These are phyloP conservation scores for Puccinia hordei DNA, from an alignment of 1,284 basidiomycete genomes.

Conservation along the genomic window DNA sequence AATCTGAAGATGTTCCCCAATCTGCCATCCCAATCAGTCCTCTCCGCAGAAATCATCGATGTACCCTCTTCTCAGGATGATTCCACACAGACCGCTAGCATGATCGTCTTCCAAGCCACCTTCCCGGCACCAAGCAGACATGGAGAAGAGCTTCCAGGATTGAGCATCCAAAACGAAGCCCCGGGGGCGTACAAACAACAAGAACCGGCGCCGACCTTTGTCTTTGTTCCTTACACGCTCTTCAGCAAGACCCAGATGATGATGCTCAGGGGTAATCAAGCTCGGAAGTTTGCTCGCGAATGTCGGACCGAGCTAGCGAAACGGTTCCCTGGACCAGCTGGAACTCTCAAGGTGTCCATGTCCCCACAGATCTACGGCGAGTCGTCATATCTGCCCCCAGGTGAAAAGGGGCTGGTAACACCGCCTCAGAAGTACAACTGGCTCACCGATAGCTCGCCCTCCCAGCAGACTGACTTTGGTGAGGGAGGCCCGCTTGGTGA, in stretches of 20 bases:
- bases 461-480: constrained; percentile 3
- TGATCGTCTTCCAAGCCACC: constrained; percentile 63
- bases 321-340: constrained; percentile 57
- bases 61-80: constrained; percentile 61
- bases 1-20: constrained; percentile 62
- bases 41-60: constrained; percentile 63
- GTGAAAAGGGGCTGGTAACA: constrained; percentile 1
- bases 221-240: constrained; percentile 63
- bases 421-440: constrained; percentile 10
- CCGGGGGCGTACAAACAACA: constrained; percentile 58
- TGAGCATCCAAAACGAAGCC: constrained; percentile 55
- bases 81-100: constrained; percentile 57
- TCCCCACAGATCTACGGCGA: constrained; percentile 11
- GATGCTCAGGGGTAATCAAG: constrained; percentile 61
- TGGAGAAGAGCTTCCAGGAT: constrained; percentile 58
- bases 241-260: constrained; percentile 63
- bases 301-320: constrained; percentile 60
- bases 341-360: not conserved
- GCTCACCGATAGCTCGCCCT: not conserved
- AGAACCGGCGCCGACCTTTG: constrained; percentile 62
- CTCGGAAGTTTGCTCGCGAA: constrained; percentile 60
- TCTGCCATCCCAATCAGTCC: constrained; percentile 60
- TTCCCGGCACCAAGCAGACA: constrained; percentile 60
- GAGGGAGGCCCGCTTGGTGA: not conserved
- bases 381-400: not conserved